Evolutionary conservation across 768 basidiomycete genomes (phyloP).

Genomic region (Suillus plorans): DNA sequence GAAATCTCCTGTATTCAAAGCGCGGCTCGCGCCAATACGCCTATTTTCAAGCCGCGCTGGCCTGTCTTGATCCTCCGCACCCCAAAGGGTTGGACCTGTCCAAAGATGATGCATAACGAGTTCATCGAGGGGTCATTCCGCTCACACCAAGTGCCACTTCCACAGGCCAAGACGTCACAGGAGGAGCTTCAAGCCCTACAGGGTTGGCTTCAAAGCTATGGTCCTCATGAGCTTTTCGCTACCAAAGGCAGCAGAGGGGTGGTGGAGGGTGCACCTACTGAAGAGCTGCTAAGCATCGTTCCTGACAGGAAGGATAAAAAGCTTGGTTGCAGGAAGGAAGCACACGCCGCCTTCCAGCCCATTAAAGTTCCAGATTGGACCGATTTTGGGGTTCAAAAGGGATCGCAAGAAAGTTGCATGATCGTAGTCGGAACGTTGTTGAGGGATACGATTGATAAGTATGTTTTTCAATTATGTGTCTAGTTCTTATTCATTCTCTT

Average conservation of each 20-base stretch:
- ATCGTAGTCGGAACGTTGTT: slow-evolving; percentile 61
- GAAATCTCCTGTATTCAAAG: slow-evolving; percentile 78
- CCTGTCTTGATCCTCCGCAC: slow-evolving; percentile 85
- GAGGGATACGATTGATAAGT: slow-evolving; percentile 56
- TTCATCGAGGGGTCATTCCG: slow-evolving; percentile 80
- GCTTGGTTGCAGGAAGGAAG: slow-evolving; percentile 70
- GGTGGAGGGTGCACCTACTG: slow-evolving; percentile 48
- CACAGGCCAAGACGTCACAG: slow-evolving; percentile 60
- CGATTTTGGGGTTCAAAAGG: slow-evolving; percentile 48
- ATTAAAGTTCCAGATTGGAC: slow-evolving; percentile 70
- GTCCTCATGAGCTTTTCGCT: slow-evolving; percentile 64
- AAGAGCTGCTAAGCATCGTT: slow-evolving; percentile 57
- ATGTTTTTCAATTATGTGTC: slow-evolving; percentile 16
- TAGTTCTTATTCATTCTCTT: neutral
- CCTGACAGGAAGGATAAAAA: slow-evolving; percentile 57
- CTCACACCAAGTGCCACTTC: slow-evolving; percentile 88
- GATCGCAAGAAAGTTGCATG: slow-evolving; percentile 74
- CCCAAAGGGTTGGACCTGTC: slow-evolving; percentile 79
- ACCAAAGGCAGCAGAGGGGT: neutral
- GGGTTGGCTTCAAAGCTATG: slow-evolving; percentile 74
- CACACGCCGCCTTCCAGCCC: slow-evolving; percentile 60
- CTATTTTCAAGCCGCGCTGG: slow-evolving; percentile 88
- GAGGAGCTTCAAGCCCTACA: slow-evolving; percentile 65
- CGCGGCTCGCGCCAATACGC: slow-evolving; percentile 73
- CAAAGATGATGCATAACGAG: slow-evolving; percentile 64